Evolutionary conservation across 345 rosid species (phyloP), one percentile per base, ranked within the genome.

Genomic region (Eutrema yunnanense): DNA sequence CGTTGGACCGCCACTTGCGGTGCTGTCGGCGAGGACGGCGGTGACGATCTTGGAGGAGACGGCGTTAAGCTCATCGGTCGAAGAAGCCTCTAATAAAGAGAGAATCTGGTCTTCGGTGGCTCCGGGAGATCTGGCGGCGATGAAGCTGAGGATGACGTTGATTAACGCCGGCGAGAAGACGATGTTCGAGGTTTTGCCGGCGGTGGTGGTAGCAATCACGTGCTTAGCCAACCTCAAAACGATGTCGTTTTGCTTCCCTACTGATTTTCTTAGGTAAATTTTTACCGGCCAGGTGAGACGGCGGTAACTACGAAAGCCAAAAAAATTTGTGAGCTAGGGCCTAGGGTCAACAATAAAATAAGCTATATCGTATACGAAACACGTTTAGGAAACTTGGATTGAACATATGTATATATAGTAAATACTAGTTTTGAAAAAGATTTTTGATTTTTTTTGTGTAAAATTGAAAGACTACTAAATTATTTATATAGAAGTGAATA

Each of bases 161-260:
- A 88, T 73, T 52, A 92, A 86, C 60, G 83, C 83, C 42, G 97
- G 92, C 47, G 91, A 89, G 81, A 82, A 85, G 40, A 87, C 85
- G 3, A 79, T 67, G 85, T 92, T 86, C 22, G 82, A 74, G 54
- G 57, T 59, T 63, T 85, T 81, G 0, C 67, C 33, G 72, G 88
- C 82, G 63, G 78, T 77, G 8, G 74, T 78, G 8, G 74, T 71
- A 22, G 70, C 74, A 67, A 85, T 69, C 8, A 89, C 73, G 53
- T 78, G 79, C 81, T 77, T 76, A 14, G 83, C 27, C 9, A 92
- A 78, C 5, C 56, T 44, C 52, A 89, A 69, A n/a, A 84, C 81
- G 37, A 81, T 84, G 58, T 74, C 88, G 79, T 82, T 86, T 75
- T 86, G 96, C 41, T 55, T 41, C 54, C 57, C 29, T 80, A 86